Evolutionary conservation across 1,284 basidiomycete genomes (phyloP), one percentile per base, ranked within the genome.

Genomic region (Ganoderma lucidum): DNA sequence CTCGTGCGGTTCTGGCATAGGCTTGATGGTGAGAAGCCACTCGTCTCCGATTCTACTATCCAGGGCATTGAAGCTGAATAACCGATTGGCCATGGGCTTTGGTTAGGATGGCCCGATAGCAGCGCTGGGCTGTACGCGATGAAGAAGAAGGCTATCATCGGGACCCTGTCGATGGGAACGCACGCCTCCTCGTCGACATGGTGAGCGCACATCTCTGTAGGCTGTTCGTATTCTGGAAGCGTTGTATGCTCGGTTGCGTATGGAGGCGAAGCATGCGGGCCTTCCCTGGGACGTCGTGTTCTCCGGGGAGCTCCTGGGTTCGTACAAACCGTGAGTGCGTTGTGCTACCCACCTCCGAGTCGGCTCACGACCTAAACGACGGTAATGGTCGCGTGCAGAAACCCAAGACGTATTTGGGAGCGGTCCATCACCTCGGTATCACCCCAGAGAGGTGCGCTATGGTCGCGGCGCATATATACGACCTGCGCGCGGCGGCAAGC

Each of bases 241-340:
- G 39, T 48, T 23, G 48, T 12, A 30, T 12, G 23, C 39, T 15
- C 48, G 2, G 35, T 48, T 42, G 12, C 44, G 1, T 63, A 19
- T 44, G 1, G 63, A 90, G 89, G 88, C 89, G 1, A 90, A 88
- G 75, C 77, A 85, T 68, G 86, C 87, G 1, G 79, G 85, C 35
- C 80, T 92, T 6, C 89, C 88, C 0, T 92, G 88, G 89, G 88
- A 92, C 72, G 81, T 84, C 1, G 79, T 92, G 17, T 83, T 92
- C 68, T 89, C 89, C 0, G 81, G 84, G 0, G 88, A 90, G 66
- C 78, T 91, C 9, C 87, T 90, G 58, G 80, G 82, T 6, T 84
- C 86, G 0, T 91, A 86, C 80, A 92, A 92, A 76, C 88, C 90
- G 88, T 90, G 65, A 62, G 84, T 79, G 59, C 14, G 8, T 17